Conservation (phyloP, 352 stramenopile genomes). For the Hyaloperonospora arabidopsidis region DNA sequence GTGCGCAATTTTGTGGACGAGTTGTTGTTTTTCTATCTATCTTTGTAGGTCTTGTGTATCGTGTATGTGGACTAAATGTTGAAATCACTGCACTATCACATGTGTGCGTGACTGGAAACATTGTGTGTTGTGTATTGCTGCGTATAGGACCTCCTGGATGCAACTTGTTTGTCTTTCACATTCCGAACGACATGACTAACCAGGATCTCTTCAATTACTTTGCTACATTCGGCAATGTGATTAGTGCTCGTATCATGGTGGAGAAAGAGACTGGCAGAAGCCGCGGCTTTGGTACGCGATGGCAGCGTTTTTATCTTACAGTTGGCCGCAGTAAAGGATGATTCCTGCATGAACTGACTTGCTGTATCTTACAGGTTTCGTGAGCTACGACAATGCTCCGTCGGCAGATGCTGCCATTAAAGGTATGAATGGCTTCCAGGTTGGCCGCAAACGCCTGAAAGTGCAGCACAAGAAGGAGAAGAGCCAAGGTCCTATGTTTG, state of each 20-base stretch:
- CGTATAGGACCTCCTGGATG: slow-evolving; percentile 87
- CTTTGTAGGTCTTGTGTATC: slow-evolving; percentile 22
- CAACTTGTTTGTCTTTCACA: slow-evolving; percentile 98
- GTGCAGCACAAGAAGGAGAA: slow-evolving; percentile 94
- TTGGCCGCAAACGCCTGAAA: slow-evolving; percentile 94
- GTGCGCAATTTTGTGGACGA: slow-evolving; percentile 25
- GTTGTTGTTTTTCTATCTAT: slow-evolving; percentile 4
- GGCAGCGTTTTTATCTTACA: not conserved
- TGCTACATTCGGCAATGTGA: slow-evolving; percentile 90
- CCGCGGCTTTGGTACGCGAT: slow-evolving; percentile 87
- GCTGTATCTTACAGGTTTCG: slow-evolving; percentile 76
- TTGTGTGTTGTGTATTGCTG: slow-evolving; percentile 38
- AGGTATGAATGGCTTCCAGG: slow-evolving; percentile 93
- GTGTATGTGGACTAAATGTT: slow-evolving; percentile 38
- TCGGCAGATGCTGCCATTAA: slow-evolving; percentile 91
- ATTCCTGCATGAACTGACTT: slow-evolving; percentile 3
- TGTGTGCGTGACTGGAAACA: slow-evolving; percentile 37
- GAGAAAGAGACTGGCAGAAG: slow-evolving; percentile 93
- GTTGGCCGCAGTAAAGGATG: not conserved
- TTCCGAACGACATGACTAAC: slow-evolving; percentile 97
- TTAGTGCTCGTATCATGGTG: slow-evolving; percentile 95
- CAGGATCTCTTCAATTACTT: slow-evolving; percentile 96
- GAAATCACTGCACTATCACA: slow-evolving; percentile 30
- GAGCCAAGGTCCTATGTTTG: slow-evolving; percentile 52
- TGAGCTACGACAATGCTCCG: slow-evolving; percentile 91